phyloP scores from a whole-genome alignment of 805 yeast genomes.

The Crinitomyces ghanaensis region DNA sequence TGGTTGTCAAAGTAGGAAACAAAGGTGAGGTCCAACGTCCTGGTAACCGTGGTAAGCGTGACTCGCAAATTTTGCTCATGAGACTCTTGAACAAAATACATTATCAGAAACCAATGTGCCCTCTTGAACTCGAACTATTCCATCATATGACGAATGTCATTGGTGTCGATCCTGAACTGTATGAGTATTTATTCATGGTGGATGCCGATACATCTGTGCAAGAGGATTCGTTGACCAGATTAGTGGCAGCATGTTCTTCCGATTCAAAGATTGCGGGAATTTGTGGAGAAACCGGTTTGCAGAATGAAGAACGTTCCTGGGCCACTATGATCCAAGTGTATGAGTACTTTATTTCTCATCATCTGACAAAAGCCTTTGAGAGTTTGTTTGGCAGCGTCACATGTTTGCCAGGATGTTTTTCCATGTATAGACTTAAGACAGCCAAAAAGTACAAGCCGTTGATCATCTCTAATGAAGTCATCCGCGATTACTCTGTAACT shows the following conservation, averaged over 20 bases:
- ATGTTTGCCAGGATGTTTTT: slow-evolving; percentile 58
- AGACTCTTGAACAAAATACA: slow-evolving; percentile 48
- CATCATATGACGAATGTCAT: slow-evolving; percentile 44
- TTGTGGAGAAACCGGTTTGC: slow-evolving; percentile 52
- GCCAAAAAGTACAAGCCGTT: slow-evolving; percentile 43
- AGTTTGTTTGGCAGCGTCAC: slow-evolving; percentile 52
- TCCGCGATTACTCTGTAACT: slow-evolving; percentile 43
- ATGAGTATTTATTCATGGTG: slow-evolving; percentile 45
- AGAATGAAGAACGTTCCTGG: slow-evolving; percentile 43
- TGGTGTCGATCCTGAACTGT: slow-evolving; percentile 50
- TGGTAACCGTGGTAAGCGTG: slow-evolving; percentile 58
- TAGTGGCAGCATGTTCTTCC: slow-evolving; percentile 47
- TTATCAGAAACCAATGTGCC: slow-evolving; percentile 48
- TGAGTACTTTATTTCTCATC: slow-evolving; percentile 54
- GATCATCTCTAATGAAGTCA: slow-evolving; percentile 49
- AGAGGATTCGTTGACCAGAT: slow-evolving; percentile 43
- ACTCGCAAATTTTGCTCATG: slow-evolving; percentile 48
- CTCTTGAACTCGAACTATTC: slow-evolving; percentile 43
- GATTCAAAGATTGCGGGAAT: slow-evolving; percentile 49
- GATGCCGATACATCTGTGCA: slow-evolving; percentile 53
- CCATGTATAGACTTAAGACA: slow-evolving; percentile 38
- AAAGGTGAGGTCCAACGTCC: slow-evolving; percentile 41
- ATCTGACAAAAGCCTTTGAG: slow-evolving; percentile 53
- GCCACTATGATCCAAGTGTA: slow-evolving; percentile 53
- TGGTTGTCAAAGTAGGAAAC: slow-evolving; percentile 46